Conservation (phyloP, 2,329 filamentous ascomycete species). For the Emmonsia crescens region DNA sequence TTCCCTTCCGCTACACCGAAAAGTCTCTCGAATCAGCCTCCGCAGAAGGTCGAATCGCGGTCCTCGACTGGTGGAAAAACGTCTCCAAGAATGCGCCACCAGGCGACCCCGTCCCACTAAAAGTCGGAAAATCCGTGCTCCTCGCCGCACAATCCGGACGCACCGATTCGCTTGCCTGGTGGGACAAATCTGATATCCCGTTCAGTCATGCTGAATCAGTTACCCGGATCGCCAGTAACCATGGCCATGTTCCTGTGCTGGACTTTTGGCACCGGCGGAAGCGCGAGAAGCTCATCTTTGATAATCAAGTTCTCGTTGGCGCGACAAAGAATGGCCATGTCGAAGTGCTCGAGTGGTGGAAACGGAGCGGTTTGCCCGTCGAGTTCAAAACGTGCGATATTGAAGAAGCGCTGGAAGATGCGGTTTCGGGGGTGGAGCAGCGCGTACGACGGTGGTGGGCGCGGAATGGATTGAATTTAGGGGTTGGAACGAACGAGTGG, state of each 20-base stretch:
- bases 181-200: constrained; percentile 70
- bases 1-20: constrained; percentile 77
- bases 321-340: constrained; percentile 81
- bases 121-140: constrained; percentile 74
- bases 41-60: constrained; percentile 68
- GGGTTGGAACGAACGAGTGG: constrained; percentile 77
- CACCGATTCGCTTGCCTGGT: constrained; percentile 70
- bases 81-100: constrained; percentile 50
- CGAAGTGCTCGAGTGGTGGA: constrained; percentile 87
- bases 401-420: constrained; percentile 86
- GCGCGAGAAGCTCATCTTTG: constrained; percentile 68
- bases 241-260: constrained; percentile 74
- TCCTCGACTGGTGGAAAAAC: constrained; percentile 88
- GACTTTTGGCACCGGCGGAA: constrained; percentile 70
- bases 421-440: constrained; percentile 59
- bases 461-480: constrained; percentile 67
- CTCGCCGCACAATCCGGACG: constrained; percentile 76
- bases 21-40: constrained; percentile 79
- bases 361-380: constrained; percentile 57
- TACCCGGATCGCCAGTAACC: constrained; percentile 70
- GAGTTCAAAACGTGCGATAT: constrained; percentile 95
- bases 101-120: constrained; percentile 46
- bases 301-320: constrained; percentile 71
- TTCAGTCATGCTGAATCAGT: constrained; percentile 72
- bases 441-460: constrained; percentile 81